Evolutionary conservation across 495 filamentous ascomycete species (phyloP), one percentile per base, ranked within the genome.

Genomic region (Penicillium roqueforti): DNA sequence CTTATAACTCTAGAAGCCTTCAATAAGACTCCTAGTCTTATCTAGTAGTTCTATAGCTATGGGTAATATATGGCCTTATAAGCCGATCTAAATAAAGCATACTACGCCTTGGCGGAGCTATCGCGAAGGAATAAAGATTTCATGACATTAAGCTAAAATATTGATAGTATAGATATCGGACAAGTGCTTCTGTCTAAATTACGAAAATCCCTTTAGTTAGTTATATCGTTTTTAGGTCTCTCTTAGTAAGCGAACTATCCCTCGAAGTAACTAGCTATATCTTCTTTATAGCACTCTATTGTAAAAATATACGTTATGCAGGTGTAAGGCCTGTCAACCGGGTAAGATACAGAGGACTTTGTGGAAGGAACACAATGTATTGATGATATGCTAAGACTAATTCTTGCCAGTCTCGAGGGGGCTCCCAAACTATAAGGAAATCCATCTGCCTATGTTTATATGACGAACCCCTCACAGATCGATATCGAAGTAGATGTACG

Each of bases 31-130:
- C 82, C 84, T 5, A 87, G 80, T 2, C 71, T 95, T 25, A 89
- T 93, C 4, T 96, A 91, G 91, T 82, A 92, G 58, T 95, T 96
- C 59, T 96, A 96, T 69, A 83, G 74, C 52, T 87, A 92, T 69
- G 72, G 89, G n/a, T 73, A 90, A 53, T 89, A 93, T 64, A 88
- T 89, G 85, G 86, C 89, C 0, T 71, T 95, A 28, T 68, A 81
- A 40, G 90, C 77, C 4, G 65, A 82, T 39, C 90, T 89, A 5
- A 96, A 95, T 66, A 64, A 69, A 16, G 91, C 83, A 8, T 90
- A 95, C 61, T 82, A 80, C 60, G 89, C 90, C 11, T 72, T 96
- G 20, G 88, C 88, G 0, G 83, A 86, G 59, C 72, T 93, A 4
- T 78, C 87, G 3, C 75, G 70, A 58, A 75, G 65, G 57, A 81